Conservation (phyloP, 768 basidiomycete genomes). For the Coprinopsis cinerea region DNA sequence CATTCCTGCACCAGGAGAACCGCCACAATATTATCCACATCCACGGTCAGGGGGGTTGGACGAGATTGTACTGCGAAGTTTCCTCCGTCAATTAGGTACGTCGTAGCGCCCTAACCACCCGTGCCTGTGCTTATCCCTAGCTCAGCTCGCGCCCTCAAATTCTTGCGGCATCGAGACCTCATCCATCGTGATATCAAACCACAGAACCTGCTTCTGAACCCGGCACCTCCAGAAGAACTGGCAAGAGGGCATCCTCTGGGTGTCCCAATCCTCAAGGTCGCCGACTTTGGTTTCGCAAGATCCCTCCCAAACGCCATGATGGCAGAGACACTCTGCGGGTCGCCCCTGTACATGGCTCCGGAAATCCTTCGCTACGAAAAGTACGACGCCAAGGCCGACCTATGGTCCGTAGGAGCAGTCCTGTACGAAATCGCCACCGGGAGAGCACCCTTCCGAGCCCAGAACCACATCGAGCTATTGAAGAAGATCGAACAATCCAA, state of each 20-base stretch:
- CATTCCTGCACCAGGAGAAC: constrained; percentile 57
- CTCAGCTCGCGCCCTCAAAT: constrained; percentile 87
- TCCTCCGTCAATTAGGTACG: constrained; percentile 84
- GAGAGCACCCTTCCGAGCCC: constrained; percentile 89
- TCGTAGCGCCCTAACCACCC: constrained; percentile 4
- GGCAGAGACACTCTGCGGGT: constrained; percentile 97
- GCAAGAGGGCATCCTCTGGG: constrained; percentile 84
- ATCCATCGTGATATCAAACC: constrained; percentile 99
- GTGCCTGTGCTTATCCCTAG: not conserved
- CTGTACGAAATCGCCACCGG: constrained; percentile 94
- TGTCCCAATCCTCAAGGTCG: constrained; percentile 92
- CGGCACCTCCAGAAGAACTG: constrained; percentile 75
- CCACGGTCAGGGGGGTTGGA: constrained; percentile 87
- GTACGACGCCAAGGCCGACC: constrained; percentile 95
- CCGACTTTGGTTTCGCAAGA: constrained; percentile 97
- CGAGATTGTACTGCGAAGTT: constrained; percentile 86
- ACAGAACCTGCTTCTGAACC: constrained; percentile 90
- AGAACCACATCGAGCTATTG: constrained; percentile 92
- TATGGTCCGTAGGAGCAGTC: constrained; percentile 98
- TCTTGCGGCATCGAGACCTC: constrained; percentile 79
- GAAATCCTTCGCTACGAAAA: constrained; percentile 96
- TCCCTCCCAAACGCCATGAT: constrained; percentile 87
- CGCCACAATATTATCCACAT: constrained; percentile 85
- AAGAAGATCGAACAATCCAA: constrained; percentile 91
- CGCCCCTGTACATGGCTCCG: constrained; percentile 99